Conservation (phyloP, 73 alveolate species). For the Paramecium biaurelia region DNA sequence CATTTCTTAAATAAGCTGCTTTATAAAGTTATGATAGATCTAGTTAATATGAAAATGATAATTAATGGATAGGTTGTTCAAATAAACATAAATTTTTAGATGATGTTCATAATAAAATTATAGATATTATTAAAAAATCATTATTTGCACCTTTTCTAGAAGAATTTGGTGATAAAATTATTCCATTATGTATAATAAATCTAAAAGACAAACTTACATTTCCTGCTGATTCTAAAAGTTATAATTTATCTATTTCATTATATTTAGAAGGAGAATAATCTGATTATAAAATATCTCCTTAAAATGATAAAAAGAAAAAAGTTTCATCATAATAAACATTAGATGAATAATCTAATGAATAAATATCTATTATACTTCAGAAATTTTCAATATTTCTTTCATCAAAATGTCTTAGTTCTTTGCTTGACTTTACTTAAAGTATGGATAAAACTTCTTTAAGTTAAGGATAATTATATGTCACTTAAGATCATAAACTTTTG, state of each 20-base stretch:
- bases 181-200: background rate
- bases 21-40: background rate
- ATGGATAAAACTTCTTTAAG: background rate
- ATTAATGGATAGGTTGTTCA: background rate
- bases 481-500: slow-evolving; percentile 21
- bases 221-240: background rate
- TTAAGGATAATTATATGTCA: background rate
- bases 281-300: background rate
- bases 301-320: background rate
- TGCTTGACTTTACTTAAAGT: background rate
- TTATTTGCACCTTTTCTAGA: slow-evolving; percentile 30
- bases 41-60: background rate
- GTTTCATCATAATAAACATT: background rate
- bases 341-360: background rate
- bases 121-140: background rate
- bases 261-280: slow-evolving; percentile 23
- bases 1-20: background rate
- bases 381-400: background rate
- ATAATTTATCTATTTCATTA: background rate
- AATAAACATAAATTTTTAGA: background rate
- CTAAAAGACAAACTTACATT: background rate
- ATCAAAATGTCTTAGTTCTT: background rate
- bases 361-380: background rate
- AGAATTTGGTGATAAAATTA: slow-evolving; percentile 18
- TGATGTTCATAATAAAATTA: background rate